Evolutionary conservation across 805 yeast genomes (phyloP).

Genomic region (Jamesozyma rosinii): DNA sequence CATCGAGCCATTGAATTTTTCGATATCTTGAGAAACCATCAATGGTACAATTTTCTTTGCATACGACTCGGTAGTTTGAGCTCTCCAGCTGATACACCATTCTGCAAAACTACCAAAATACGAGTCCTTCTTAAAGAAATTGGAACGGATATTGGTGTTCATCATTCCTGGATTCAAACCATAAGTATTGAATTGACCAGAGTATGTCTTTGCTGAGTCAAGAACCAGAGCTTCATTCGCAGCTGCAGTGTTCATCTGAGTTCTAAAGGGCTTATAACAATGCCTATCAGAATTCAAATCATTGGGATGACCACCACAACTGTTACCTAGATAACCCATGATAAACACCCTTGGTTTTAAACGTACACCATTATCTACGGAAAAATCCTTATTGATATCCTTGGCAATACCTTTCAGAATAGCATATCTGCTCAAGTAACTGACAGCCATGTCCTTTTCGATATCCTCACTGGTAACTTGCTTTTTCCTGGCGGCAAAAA

Average conservation of each 20-base stretch:
- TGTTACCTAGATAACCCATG: constrained; percentile 35
- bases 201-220: constrained; percentile 6
- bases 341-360: constrained; percentile 31
- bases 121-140: constrained; percentile 26
- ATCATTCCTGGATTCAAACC: constrained; percentile 37
- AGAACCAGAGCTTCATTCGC: constrained; percentile 34
- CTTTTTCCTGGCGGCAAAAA: constrained; percentile 27
- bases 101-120: constrained; percentile 24
- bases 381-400: constrained; percentile 8
- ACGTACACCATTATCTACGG: constrained; percentile 8
- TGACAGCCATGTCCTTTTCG: constrained; percentile 34
- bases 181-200: constrained; percentile 14
- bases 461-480: constrained; percentile 33
- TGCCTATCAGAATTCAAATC: constrained; percentile 31
- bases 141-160: constrained; percentile 31
- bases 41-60: constrained; percentile 28
- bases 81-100: constrained; percentile 25
- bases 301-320: constrained; percentile 27
- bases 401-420: constrained; percentile 26
- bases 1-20: constrained; percentile 24
- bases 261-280: constrained; percentile 20
- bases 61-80: constrained; percentile 30
- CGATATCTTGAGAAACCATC: constrained; percentile 26
- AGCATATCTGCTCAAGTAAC: constrained; percentile 31
- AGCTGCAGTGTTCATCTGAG: constrained; percentile 37